phyloP scores from a whole-genome alignment of 2,329 filamentous ascomycete species.

The Talaromyces rugulosus region DNA sequence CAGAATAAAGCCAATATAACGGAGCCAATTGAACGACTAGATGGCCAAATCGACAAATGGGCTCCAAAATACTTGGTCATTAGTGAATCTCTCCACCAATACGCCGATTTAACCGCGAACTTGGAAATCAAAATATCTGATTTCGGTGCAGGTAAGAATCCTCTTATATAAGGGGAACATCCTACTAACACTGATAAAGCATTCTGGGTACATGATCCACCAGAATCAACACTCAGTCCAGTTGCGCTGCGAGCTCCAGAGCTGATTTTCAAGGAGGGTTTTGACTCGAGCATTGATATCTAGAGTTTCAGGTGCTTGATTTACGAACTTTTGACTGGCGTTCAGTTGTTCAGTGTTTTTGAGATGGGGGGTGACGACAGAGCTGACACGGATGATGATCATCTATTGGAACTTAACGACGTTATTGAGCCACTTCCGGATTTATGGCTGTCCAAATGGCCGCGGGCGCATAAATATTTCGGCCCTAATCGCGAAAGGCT shows the following conservation, averaged over 20 bases:
- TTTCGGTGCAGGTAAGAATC: not conserved
- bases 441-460: not conserved
- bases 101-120: not conserved
- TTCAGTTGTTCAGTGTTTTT: slow-evolving; percentile 20
- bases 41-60: not conserved
- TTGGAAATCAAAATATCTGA: not conserved
- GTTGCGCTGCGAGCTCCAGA: slow-evolving; percentile 25
- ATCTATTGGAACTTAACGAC: not conserved
- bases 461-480: not conserved
- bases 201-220: slow-evolving; percentile 15
- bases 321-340: slow-evolving; percentile 28
- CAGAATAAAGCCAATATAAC: slow-evolving; percentile 15
- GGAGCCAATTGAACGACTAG: not conserved
- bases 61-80: not conserved
- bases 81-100: not conserved
- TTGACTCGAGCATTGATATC: slow-evolving; percentile 23
- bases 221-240: slow-evolving; percentile 20
- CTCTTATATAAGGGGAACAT: not conserved
- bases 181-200: not conserved
- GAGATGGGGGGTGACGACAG: not conserved
- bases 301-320: slow-evolving; percentile 30
- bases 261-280: slow-evolving; percentile 21
- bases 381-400: not conserved
- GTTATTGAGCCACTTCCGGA: not conserved
- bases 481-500: not conserved